Conservation (phyloP, 2,329 filamentous ascomycete species). For the Fusarium ambrosium region DNA sequence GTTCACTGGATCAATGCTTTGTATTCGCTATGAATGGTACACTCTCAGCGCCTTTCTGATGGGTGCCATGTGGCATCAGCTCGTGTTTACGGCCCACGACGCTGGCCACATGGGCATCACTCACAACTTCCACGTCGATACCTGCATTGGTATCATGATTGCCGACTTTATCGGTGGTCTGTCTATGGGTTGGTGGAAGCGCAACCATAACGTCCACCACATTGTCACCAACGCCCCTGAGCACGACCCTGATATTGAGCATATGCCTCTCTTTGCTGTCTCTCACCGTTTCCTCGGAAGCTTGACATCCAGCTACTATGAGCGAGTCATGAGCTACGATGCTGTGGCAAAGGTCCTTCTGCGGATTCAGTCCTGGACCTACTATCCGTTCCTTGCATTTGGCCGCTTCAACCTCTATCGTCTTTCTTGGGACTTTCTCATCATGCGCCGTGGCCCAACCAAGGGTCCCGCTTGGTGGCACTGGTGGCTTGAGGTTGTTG, state of each 20-base stretch:
- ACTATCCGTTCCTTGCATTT: conserved; percentile 84
- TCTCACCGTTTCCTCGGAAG: conserved; percentile 83
- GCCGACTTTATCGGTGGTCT: conserved; percentile 91
- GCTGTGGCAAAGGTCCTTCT: conserved; percentile 77
- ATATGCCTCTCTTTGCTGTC: conserved; percentile 90
- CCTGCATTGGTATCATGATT: conserved; percentile 88
- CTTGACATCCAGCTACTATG: conserved; percentile 86
- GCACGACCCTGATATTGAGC: conserved; percentile 95
- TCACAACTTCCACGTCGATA: conserved; percentile 86
- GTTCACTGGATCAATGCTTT: conserved; percentile 70
- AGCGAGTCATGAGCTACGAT: conserved; percentile 84
- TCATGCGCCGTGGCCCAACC: conserved; percentile 77
- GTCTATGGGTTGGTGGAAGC: conserved; percentile 97
- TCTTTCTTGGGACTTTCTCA: conserved; percentile 83
- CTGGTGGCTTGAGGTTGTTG: conserved; percentile 81
- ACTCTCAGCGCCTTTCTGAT: conserved; percentile 78
- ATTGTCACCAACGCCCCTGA: conserved; percentile 96
- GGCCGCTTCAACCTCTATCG: conserved; percentile 90
- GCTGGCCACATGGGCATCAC: conserved; percentile 98
- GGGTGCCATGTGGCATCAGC: conserved; percentile 91
- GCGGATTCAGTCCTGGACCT: conserved; percentile 83
- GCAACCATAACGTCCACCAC: conserved; percentile 95
- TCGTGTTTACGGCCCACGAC: conserved; percentile 95
- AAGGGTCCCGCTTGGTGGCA: conserved; percentile 88
- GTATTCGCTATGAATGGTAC: conserved; percentile 76